These are phyloP conservation scores for Zygosaccharomyces sapae DNA, from an alignment of 1,139 yeast species.

Conservation along the genomic window DNA sequence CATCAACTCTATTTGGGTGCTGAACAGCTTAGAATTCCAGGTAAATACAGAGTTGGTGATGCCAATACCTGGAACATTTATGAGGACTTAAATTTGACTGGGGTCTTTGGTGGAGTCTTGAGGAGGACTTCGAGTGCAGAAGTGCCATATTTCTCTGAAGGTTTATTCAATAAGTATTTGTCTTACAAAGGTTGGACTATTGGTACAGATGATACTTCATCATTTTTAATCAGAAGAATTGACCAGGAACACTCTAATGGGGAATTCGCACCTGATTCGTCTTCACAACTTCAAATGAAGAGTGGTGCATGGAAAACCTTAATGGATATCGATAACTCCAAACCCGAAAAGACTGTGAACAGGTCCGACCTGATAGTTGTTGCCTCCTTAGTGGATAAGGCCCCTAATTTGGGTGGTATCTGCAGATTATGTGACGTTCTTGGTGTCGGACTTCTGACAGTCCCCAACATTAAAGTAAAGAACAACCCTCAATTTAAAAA, in stretches of 20 bases:
- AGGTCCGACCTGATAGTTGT: conserved; percentile 71
- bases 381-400: conserved; percentile 83
- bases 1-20: conserved; percentile 35
- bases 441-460: conserved; percentile 79
- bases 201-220: conserved; percentile 47
- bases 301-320: conserved; percentile 84
- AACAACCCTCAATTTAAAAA: conserved; percentile 67
- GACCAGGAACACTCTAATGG: conserved; percentile 3
- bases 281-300: conserved; percentile 66
- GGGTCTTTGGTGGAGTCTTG: conserved; percentile 73
- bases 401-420: conserved; percentile 91
- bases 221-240: conserved; percentile 29
- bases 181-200: conserved; percentile 40
- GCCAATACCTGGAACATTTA: conserved; percentile 71
- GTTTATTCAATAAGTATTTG: conserved; percentile 40
- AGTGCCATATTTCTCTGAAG: conserved; percentile 46
- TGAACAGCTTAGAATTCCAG: conserved; percentile 48
- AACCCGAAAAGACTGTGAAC: conserved; percentile 21
- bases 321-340: conserved; percentile 48
- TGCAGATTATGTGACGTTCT: conserved; percentile 88
- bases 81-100: conserved; percentile 57
- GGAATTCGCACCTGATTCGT: too few relatives aligned
- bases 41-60: conserved; percentile 71
- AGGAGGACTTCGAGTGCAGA: conserved; percentile 46
- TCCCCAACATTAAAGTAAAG: conserved; percentile 63